These are phyloP conservation scores for Pleochaeta shiraiana DNA, from an alignment of 2,329 filamentous ascomycete genomes.

Conservation along the genomic window DNA sequence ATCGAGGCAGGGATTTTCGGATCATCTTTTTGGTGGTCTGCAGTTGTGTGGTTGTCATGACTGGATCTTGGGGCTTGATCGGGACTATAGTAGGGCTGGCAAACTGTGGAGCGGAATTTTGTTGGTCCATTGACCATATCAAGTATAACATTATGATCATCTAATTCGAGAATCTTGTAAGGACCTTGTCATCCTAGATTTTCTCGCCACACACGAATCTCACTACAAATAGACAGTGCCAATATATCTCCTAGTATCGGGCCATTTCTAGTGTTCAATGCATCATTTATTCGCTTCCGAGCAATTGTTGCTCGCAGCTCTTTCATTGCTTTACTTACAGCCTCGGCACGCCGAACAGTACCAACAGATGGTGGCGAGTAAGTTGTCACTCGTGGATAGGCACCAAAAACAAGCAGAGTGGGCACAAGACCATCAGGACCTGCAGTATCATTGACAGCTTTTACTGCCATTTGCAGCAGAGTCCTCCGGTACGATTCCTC, in stretches of 20 bases:
- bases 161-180: background rate
- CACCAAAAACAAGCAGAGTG: background rate
- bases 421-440: background rate
- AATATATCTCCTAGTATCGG: background rate
- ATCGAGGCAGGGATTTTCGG: background rate
- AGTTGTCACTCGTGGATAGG: background rate
- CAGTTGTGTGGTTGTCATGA: too few species aligned
- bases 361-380: background rate
- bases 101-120: background rate
- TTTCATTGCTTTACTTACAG: background rate
- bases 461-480: background rate
- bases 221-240: background rate
- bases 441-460: too few species aligned
- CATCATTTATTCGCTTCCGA: background rate
- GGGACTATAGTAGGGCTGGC: background rate
- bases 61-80: background rate
- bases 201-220: constrained; percentile 1
- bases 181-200: background rate
- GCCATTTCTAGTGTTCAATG: background rate
- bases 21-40: background rate
- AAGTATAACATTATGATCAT: background rate
- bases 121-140: background rate
- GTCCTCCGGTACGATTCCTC: background rate
- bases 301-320: background rate
- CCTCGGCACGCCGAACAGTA: background rate